Conservation (phyloP, 805 yeast species). For the Geotrichum ghanense region DNA sequence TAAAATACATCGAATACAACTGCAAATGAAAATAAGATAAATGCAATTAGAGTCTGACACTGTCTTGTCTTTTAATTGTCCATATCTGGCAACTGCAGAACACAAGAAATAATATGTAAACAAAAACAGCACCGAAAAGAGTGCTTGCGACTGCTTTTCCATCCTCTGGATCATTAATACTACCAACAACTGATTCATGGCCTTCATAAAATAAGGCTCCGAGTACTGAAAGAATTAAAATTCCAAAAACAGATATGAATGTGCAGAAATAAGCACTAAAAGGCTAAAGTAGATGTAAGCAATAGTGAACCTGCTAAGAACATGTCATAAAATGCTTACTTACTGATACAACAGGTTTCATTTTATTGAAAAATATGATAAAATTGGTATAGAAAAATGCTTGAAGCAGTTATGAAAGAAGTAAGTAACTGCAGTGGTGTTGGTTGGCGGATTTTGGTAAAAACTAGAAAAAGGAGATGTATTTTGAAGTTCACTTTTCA, state of each 20-base stretch:
- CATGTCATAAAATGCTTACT: not conserved
- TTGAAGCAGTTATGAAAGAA: too few species aligned
- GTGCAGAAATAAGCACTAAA: slow-evolving; percentile 95
- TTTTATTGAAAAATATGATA: too few species aligned
- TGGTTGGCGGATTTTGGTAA: too few species aligned
- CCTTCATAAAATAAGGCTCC: slow-evolving; percentile 70
- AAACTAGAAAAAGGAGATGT: too few species aligned
- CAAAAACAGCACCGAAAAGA: slow-evolving; percentile 77
- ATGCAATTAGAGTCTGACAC: slow-evolving; percentile 39
- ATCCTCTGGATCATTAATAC: slow-evolving; percentile 80
- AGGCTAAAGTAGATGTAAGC: slow-evolving; percentile 31
- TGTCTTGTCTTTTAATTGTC: slow-evolving; percentile 37
- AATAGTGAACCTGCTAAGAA: not conserved
- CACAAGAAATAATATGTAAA: slow-evolving; percentile 65
- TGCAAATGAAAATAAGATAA: not conserved
- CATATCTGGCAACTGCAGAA: slow-evolving; percentile 85
- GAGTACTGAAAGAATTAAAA: slow-evolving; percentile 72
- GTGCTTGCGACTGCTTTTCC: slow-evolving; percentile 93
- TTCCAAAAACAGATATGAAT: slow-evolving; percentile 81
- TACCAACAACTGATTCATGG: slow-evolving; percentile 90
- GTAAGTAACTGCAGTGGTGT: too few species aligned
- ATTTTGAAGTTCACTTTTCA: too few species aligned
- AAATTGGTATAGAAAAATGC: too few species aligned
- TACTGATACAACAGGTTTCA: not conserved
- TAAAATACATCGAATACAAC: too few species aligned